Percentiles rank a stretch among this genome's conserved stretches.
These are phyloP conservation scores for Starmerella asiatica DNA, from an alignment of 805 yeast species.

Conservation along the genomic window DNA sequence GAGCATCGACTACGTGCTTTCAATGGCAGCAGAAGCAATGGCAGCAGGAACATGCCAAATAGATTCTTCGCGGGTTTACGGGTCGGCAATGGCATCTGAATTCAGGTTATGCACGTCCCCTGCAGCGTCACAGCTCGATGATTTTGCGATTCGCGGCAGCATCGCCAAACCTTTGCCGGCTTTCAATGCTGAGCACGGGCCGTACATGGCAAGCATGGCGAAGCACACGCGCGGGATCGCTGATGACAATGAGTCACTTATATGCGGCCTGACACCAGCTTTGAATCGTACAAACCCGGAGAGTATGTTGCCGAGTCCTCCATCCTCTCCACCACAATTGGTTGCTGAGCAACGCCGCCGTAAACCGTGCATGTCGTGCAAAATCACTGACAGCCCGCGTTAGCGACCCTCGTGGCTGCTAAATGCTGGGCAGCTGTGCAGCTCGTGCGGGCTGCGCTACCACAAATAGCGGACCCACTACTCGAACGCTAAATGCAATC, in stretches of 20 bases:
- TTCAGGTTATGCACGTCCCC: too few relatives aligned
- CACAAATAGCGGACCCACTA: slow-evolving; percentile 92
- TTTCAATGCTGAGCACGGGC: background rate
- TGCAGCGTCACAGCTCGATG: too few relatives aligned
- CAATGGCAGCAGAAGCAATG: too few relatives aligned
- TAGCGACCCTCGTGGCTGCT: slow-evolving; percentile 97
- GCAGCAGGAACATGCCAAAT: too few relatives aligned
- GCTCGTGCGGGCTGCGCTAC: slow-evolving; percentile 88
- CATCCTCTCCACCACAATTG: too few relatives aligned
- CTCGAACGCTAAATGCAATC: slow-evolving; percentile 54
- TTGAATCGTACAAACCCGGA: background rate
- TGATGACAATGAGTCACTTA: too few relatives aligned
- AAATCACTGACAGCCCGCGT: slow-evolving; percentile 84
- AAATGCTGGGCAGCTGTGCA: slow-evolving; percentile 87
- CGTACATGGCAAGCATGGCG: background rate
- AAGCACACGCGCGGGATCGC: background rate
- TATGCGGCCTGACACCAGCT: background rate
- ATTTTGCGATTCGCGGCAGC: too few relatives aligned
- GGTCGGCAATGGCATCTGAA: too few relatives aligned
- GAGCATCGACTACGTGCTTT: too few relatives aligned
- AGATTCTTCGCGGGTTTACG: too few relatives aligned
- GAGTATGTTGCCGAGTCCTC: slow-evolving; percentile 15
- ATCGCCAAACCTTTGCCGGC: too few relatives aligned
- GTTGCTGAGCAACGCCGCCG: too few relatives aligned
- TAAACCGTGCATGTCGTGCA: slow-evolving; percentile 64